These are phyloP conservation scores for Hyaloscypha finlandica DNA, from an alignment of 495 filamentous ascomycete genomes.

Conservation along the genomic window DNA sequence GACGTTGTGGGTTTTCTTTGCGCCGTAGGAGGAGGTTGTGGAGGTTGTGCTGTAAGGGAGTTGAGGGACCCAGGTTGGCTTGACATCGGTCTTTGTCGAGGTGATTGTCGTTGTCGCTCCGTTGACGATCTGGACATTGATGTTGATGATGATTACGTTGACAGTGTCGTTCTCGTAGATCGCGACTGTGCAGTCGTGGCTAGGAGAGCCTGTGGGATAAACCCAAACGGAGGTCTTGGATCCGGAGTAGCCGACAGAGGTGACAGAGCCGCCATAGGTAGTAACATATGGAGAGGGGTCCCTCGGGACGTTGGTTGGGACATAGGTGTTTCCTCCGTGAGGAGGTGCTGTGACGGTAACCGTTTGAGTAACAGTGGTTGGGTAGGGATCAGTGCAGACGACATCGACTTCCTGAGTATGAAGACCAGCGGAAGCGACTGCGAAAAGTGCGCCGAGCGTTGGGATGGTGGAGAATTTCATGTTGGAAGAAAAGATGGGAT, in stretches of 20 bases:
- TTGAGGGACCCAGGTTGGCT: conserved; percentile 7
- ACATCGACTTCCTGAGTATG: too few relatives aligned
- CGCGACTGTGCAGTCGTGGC: conserved; percentile 17
- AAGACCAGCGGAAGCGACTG: conserved; percentile 16
- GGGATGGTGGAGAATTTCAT: conserved; percentile 28
- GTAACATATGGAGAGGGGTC: background rate
- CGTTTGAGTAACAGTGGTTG: conserved; percentile 17
- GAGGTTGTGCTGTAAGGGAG: conserved; percentile 1
- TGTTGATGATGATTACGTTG: conserved; percentile 20
- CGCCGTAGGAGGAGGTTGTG: background rate
- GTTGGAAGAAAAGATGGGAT: background rate
- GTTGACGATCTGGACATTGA: conserved; percentile 20
- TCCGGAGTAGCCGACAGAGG: conserved; percentile 15
- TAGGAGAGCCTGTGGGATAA: conserved; percentile 17
- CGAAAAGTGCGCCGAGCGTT: conserved; percentile 6
- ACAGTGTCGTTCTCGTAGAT: conserved; percentile 15
- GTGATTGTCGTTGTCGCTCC: conserved; percentile 18
- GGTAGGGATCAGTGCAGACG: conserved; percentile 20
- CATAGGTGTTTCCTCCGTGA: background rate
- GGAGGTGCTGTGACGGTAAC: conserved; percentile 17
- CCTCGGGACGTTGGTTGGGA: background rate
- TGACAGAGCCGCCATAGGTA: conserved; percentile 9
- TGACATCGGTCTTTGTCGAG: conserved; percentile 8
- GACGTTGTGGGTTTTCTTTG: conserved; percentile 25
- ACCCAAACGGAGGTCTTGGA: conserved; percentile 19